phyloP scores from a whole-genome alignment of 208 protist species.

The Crithidia acanthocephali region DNA sequence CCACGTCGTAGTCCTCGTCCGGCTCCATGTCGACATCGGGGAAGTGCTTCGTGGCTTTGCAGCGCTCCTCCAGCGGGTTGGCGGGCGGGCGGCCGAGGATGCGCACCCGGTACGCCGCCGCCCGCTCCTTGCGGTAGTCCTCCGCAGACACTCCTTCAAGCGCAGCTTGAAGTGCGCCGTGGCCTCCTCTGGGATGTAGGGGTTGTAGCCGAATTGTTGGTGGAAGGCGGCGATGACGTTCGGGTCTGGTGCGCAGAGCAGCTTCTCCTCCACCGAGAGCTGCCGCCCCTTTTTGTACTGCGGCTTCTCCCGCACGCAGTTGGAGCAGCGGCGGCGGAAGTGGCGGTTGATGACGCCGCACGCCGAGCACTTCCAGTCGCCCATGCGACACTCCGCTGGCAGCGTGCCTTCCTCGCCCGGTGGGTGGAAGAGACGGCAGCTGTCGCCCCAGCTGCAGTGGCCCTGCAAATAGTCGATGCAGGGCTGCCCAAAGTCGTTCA shows the following conservation, averaged over 20 bases:
- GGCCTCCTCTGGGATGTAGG: constrained; percentile 64
- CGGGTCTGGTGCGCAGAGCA: constrained; percentile 77
- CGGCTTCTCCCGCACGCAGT: constrained; percentile 90
- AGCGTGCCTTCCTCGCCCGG: constrained; percentile 88
- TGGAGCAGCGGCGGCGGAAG: constrained; percentile 89
- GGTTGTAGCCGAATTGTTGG: constrained; percentile 92
- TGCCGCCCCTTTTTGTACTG: constrained; percentile 86
- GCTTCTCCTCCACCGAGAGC: constrained; percentile 62
- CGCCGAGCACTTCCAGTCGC: constrained; percentile 91
- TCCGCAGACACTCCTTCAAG: constrained; percentile 35
- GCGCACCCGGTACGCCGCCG: constrained; percentile 78
- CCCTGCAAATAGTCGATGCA: constrained; percentile 94
- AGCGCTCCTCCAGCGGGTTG: constrained; percentile 66
- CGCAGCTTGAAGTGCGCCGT: constrained; percentile 76
- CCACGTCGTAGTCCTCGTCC: constrained; percentile 44
- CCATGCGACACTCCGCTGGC: constrained; percentile 84
- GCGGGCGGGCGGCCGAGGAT: constrained; percentile 61
- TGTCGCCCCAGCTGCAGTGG: constrained; percentile 78
- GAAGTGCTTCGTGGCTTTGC: constrained; percentile 75
- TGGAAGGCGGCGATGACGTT: constrained; percentile 49
- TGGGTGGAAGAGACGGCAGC: constrained; percentile 83
- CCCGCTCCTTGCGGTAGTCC: constrained; percentile 74
- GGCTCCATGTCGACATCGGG: constrained; percentile 79
- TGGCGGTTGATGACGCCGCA: constrained; percentile 94
- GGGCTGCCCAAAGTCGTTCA: constrained; percentile 92